Base-by-base conservation (phyloP, 805 yeast genomes). In the Saccharomycopsis sp. region DNA sequence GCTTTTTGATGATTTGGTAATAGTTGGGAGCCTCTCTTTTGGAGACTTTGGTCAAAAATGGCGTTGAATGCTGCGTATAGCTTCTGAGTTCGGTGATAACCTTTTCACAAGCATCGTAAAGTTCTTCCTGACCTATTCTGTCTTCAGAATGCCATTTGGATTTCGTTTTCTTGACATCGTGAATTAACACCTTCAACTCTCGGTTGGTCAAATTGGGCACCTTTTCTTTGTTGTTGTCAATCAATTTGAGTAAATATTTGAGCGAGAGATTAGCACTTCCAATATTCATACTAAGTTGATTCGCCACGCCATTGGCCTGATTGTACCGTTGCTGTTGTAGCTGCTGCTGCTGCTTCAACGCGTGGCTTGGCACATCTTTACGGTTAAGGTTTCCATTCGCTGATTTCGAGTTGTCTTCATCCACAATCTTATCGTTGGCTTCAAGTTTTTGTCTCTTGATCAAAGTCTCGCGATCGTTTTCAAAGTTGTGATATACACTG, bases 81-180 rank as follows among this genome's bases (percentile, higher is more conserved):
- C 92, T 89, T 67, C 99, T 79, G 34, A 94, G 74, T 65, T 94
- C 98, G 62, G 85, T 74, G 0, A 92, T 91, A 1, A 94, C 99
- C 67, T 91, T 91, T 65, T 94, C 99, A 66, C 97, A 92, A 0
- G 97, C 97, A 65, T 95, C 99, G 67, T 94, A 94, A 21, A 94
- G 78, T 69, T 95, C 99, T 68, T 94, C 99, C 72, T 94, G 99
- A 4, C 99, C 99, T 50, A 94, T 84, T 61, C 88, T 79, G 58
- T 91, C 96, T 67, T 94, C 97, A 58, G 89, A 89, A 7, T 97
- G 95, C 99, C 99, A 94, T 71, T 94, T 94, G 0, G 98, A 95
- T 59, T 98, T 76, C 67, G 91, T 92, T 65, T 91, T 94, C 53
- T 97, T 79, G 8, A 94, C 98, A 67, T 94, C 99, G 79, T 89